Conservation (phyloP, 2,329 filamentous ascomycete species). For the Aspergillus calidoustus region DNA sequence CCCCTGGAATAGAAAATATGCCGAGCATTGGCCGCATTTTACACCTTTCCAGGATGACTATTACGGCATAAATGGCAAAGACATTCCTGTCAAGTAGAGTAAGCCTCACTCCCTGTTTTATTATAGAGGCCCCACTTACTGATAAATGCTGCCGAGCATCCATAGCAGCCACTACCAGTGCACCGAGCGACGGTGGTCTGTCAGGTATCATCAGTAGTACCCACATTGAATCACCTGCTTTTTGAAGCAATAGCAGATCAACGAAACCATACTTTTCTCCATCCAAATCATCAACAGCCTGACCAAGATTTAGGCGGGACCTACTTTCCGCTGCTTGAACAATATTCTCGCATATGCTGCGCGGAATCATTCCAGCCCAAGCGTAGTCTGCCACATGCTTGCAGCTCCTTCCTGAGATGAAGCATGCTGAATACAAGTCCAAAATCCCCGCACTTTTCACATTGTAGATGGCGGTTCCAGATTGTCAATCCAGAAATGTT, state of each 20-base stretch:
- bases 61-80: conserved; percentile 44
- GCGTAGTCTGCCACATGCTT: conserved; percentile 38
- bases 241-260: too few species aligned
- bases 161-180: conserved; percentile 32
- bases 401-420: conserved; percentile 41
- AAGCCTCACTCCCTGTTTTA: neutral
- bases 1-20: conserved; percentile 44
- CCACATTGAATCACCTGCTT: neutral
- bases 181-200: conserved; percentile 24
- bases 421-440: conserved; percentile 43
- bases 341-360: conserved; percentile 33
- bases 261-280: too few species aligned
- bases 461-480: conserved; percentile 45
- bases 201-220: neutral
- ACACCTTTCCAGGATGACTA: conserved; percentile 42
- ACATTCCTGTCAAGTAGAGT: conserved; percentile 29
- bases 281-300: too few species aligned
- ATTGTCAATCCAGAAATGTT: conserved; percentile 45
- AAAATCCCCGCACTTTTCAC: conserved; percentile 41
- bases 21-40: conserved; percentile 37
- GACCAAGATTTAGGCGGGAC: neutral
- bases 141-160: conserved; percentile 28
- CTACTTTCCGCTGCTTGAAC: conserved; percentile 10
- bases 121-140: conserved; percentile 25
- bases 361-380: conserved; percentile 39